These are phyloP conservation scores for Salix purpurea DNA, from an alignment of 345 rosid species.

Conservation along the genomic window DNA sequence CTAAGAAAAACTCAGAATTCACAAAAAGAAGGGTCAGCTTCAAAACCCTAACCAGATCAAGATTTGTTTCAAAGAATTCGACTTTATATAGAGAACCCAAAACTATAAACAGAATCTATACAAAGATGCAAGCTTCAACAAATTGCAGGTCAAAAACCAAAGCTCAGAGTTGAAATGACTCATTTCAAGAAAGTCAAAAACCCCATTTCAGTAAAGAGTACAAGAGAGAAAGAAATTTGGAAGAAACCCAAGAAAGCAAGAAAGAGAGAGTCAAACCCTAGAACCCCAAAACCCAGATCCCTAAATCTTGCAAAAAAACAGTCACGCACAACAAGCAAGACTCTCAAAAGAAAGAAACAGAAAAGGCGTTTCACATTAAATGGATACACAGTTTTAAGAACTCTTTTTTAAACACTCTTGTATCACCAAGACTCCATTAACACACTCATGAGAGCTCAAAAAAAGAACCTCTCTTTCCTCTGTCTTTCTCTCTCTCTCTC, in stretches of 20 bases:
- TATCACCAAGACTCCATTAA: constrained; percentile 17
- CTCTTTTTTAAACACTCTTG: neutral
- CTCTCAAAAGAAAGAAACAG: constrained; percentile 10
- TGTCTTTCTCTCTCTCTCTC: constrained; percentile 6
- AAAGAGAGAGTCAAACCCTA: constrained; percentile 51
- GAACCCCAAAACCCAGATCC: constrained; percentile 60
- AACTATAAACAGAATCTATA: neutral
- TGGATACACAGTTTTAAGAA: constrained; percentile 4
- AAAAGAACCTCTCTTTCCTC: constrained; percentile 9
- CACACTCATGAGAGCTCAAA: constrained; percentile 20
- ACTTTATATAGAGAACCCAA: neutral
- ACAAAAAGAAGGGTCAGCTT: constrained; percentile 11
- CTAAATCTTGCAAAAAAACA: constrained; percentile 25
- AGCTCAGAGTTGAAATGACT: constrained; percentile 21
- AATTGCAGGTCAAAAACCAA: constrained; percentile 22
- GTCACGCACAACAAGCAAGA: constrained; percentile 11
- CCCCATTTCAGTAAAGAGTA: constrained; percentile 26
- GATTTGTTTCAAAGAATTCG: constrained; percentile 21
- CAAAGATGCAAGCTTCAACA: constrained; percentile 17
- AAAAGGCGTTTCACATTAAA: constrained; percentile 17
- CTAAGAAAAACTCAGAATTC: constrained; percentile 7
- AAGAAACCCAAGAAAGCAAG: constrained; percentile 40
- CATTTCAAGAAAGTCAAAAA: constrained; percentile 37
- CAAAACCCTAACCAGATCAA: constrained; percentile 35
- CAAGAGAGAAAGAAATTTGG: constrained; percentile 25